phyloP scores from a whole-genome alignment of 1,284 basidiomycete genomes.

The Trichosporon sp. region DNA sequence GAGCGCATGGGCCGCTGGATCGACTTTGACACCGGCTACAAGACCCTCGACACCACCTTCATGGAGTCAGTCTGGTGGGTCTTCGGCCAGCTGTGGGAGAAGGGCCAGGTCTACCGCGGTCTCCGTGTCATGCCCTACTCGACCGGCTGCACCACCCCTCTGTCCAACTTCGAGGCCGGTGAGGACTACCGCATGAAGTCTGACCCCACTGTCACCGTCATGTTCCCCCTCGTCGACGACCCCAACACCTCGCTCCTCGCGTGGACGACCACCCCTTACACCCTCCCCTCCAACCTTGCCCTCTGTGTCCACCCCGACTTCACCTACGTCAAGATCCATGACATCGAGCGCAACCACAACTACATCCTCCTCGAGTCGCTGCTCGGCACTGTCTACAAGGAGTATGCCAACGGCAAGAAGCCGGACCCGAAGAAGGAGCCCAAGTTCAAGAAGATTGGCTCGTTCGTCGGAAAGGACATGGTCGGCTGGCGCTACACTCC shows the following conservation, averaged over 20 bases:
- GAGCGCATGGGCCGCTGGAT: conserved; percentile 99
- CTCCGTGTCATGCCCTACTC: conserved; percentile 98
- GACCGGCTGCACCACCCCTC: conserved; percentile 88
- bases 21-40: conserved; percentile 99
- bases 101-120: conserved; percentile 90
- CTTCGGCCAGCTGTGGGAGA: conserved; percentile 88
- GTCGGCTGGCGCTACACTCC: conserved; percentile 96
- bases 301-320: conserved; percentile 95
- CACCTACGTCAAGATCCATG: conserved; percentile 96
- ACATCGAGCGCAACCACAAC: conserved; percentile 78
- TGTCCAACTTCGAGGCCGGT: conserved; percentile 98
- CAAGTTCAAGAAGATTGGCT: conserved; percentile 85
- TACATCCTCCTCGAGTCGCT: conserved; percentile 91
- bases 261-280: conserved; percentile 99
- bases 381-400: conserved; percentile 89
- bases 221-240: conserved; percentile 91
- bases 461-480: conserved; percentile 85
- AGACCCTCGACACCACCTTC: conserved; percentile 86
- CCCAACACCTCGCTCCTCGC: conserved; percentile 85
- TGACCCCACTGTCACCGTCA: conserved; percentile 91
- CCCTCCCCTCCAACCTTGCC: conserved; percentile 89
- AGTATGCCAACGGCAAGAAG: conserved; percentile 58
- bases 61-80: conserved; percentile 99
- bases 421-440: conserved; percentile 69
- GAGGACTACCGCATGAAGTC: conserved; percentile 88